A percentile compares a stretch with the other conserved stretches of the same genome.
phyloP scores from a whole-genome alignment of 805 yeast genomes.

The Metschnikowia hibisci region DNA sequence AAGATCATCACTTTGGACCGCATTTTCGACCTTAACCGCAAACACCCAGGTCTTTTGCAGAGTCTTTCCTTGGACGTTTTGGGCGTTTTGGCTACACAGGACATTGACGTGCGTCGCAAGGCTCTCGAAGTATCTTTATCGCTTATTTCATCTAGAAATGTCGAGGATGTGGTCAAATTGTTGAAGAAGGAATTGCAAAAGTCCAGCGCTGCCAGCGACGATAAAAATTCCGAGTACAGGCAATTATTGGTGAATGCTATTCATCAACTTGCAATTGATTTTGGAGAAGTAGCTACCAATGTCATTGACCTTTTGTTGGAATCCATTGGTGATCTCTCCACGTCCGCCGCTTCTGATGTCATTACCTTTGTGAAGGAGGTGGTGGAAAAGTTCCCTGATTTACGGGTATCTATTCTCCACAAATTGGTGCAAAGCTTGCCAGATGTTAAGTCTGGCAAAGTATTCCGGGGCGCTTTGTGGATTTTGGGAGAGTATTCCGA shows the following conservation, averaged over 20 bases:
- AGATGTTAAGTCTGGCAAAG: slow-evolving; percentile 78
- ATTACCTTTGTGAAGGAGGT: slow-evolving; percentile 91
- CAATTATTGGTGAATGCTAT: slow-evolving; percentile 84
- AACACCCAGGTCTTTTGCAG: slow-evolving; percentile 78
- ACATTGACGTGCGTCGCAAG: slow-evolving; percentile 83
- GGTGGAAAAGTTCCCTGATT: slow-evolving; percentile 82
- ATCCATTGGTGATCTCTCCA: slow-evolving; percentile 77
- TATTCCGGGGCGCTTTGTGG: slow-evolving; percentile 93
- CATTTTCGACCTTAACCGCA: slow-evolving; percentile 67
- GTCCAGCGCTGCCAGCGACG: slow-evolving; percentile 68
- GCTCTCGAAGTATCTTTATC: slow-evolving; percentile 82
- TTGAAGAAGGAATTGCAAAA: slow-evolving; percentile 86
- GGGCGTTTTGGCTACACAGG: slow-evolving; percentile 82
- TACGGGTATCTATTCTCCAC: slow-evolving; percentile 60
- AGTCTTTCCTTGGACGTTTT: slow-evolving; percentile 82
- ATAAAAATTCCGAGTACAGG: slow-evolving; percentile 80
- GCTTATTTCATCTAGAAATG: slow-evolving; percentile 80
- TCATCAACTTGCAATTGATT: slow-evolving; percentile 81
- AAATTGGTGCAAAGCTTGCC: slow-evolving; percentile 62
- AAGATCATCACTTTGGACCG: slow-evolving; percentile 89
- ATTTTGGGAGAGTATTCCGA: slow-evolving; percentile 87
- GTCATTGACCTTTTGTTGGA: slow-evolving; percentile 87
- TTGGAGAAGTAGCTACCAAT: slow-evolving; percentile 85
- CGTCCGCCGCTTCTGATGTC: slow-evolving; percentile 84
- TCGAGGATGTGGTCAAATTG: slow-evolving; percentile 87